Percentiles rank a stretch among this genome's conserved stretches.
Evolutionary conservation across 2,329 filamentous ascomycete species (phyloP).

Genomic region (Aspergillus puulaauensis): DNA sequence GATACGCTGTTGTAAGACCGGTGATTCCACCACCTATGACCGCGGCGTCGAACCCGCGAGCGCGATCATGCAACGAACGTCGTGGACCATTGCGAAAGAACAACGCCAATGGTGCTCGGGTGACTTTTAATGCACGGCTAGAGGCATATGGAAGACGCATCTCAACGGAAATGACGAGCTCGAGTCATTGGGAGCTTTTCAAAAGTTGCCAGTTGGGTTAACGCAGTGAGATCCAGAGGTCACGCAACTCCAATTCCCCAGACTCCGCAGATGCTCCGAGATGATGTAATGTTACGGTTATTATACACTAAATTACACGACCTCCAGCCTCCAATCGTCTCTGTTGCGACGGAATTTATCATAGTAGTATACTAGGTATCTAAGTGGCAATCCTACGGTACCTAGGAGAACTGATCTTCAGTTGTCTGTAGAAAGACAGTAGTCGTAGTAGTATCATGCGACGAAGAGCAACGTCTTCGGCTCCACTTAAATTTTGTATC

Average conservation of each 20-base stretch:
- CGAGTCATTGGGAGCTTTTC: constrained; percentile 1
- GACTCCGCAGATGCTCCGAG: not conserved
- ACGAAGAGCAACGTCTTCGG: not conserved
- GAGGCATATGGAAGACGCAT: constrained; percentile 29
- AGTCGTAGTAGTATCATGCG: not conserved
- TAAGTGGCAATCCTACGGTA: not conserved
- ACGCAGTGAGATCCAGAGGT: not conserved
- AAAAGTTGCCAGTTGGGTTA: not conserved
- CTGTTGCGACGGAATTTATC: not conserved
- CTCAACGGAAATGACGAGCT: constrained; percentile 15
- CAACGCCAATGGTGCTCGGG: constrained; percentile 19
- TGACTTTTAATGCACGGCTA: constrained; percentile 20
- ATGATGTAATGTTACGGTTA: not conserved
- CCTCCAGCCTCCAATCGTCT: not conserved
- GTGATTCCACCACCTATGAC: constrained; percentile 81
- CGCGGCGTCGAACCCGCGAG: constrained; percentile 52
- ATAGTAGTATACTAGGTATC: not conserved
- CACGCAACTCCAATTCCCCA: not conserved
- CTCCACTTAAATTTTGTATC: constrained; percentile 16
- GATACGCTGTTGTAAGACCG: constrained; percentile 75
- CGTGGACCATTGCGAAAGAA: constrained; percentile 19
- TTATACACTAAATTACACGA: not conserved
- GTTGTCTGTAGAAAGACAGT: not conserved
- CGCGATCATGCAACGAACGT: constrained; percentile 21
- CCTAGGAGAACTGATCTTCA: too few species aligned